phyloP scores from a whole-genome alignment of 1,284 basidiomycete species.

The Austroboletus niveus region DNA sequence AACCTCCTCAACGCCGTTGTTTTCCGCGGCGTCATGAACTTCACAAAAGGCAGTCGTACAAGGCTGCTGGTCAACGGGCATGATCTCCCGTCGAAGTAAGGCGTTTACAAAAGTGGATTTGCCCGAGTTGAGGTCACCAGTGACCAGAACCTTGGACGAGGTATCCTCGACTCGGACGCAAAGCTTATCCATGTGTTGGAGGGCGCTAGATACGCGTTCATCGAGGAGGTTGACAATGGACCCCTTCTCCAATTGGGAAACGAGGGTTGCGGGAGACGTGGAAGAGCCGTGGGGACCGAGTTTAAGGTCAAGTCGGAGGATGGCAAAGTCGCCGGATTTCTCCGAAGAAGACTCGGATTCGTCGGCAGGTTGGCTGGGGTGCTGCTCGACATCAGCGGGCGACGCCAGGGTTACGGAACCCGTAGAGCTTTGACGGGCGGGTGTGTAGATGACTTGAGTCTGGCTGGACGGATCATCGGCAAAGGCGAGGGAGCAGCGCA shows the following conservation, averaged over 20 bases:
- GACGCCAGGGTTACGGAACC: conserved; percentile 58
- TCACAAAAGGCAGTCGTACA: conserved; percentile 98
- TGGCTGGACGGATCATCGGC: conserved; percentile 73
- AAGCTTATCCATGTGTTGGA: conserved; percentile 84
- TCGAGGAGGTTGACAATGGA: conserved; percentile 93
- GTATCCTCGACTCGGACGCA: conserved; percentile 87
- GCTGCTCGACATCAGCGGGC: conserved; percentile 44
- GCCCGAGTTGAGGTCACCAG: conserved; percentile 98
- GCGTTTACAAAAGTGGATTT: conserved; percentile 99
- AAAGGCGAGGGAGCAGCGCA: conserved; percentile 75
- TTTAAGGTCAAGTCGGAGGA: conserved; percentile 91
- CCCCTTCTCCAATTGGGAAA: conserved; percentile 87
- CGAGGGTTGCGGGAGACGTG: conserved; percentile 73
- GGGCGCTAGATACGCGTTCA: conserved; percentile 76
- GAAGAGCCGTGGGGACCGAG: conserved; percentile 76
- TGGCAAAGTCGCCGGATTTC: conserved; percentile 63
- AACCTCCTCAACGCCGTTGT: conserved; percentile 77
- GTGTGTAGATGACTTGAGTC: conserved; percentile 64
- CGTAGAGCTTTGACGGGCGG: conserved; percentile 46
- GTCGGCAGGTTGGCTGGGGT: conserved; percentile 32
- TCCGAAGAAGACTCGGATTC: conserved; percentile 41
- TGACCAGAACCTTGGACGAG: conserved; percentile 95
- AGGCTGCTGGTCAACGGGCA: conserved; percentile 98
- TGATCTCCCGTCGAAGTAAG: conserved; percentile 82
- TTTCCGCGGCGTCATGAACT: conserved; percentile 90